Conservation (phyloP, 176 grass and related monocot species). For the Bolboschoenus planiculmis region DNA sequence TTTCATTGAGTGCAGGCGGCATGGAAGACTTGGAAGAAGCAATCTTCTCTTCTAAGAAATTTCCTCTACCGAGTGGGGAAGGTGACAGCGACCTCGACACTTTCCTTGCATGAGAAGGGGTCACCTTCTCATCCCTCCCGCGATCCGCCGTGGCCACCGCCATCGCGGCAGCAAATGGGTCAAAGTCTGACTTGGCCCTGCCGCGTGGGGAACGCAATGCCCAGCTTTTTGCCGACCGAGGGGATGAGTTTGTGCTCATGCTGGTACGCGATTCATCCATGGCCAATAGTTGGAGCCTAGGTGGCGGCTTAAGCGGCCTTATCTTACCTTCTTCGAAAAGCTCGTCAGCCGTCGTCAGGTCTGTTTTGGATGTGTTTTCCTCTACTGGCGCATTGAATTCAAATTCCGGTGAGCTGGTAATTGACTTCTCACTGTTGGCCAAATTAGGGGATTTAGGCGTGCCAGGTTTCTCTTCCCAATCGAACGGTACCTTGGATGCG, state of each 20-base stretch:
- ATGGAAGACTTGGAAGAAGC: neutral
- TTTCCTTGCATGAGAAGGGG: slow-evolving; percentile 22
- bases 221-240: slow-evolving; percentile 40
- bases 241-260: slow-evolving; percentile 46
- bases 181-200: slow-evolving; percentile 33
- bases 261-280: slow-evolving; percentile 24
- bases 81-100: slow-evolving; percentile 39
- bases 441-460: slow-evolving; percentile 49
- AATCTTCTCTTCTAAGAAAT: slow-evolving; percentile 10
- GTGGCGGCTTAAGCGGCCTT: slow-evolving; percentile 62
- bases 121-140: neutral
- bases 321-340: slow-evolving; percentile 74
- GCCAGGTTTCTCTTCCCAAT: slow-evolving; percentile 87
- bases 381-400: slow-evolving; percentile 57
- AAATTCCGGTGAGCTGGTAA: slow-evolving; percentile 47
- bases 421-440: neutral
- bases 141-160: slow-evolving; percentile 43
- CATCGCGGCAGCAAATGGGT: slow-evolving; percentile 73
- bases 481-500: slow-evolving; percentile 55
- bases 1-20: neutral
- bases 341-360: slow-evolving; percentile 53
- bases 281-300: slow-evolving; percentile 33
- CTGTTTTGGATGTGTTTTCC: slow-evolving; percentile 19
- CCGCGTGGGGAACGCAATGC: slow-evolving; percentile 42
- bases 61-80: slow-evolving; percentile 33